These are phyloP conservation scores for Medicago truncatula DNA, from an alignment of 306 rosid genomes.

Conservation along the genomic window MtrunA17r5.0-ANR NC_053048.1:29779001-29779500, in stretches of 20 bases:
- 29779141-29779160: neutral
- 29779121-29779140: neutral
- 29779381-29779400: no score
- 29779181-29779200: neutral
- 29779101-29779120: constrained; percentile 6
- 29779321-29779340: neutral
- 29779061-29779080: neutral
- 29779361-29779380: neutral
- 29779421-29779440: neutral
- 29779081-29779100: constrained; percentile 1
- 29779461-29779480: neutral
- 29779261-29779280: neutral
- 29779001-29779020: neutral
- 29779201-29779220: neutral
- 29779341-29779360: neutral
- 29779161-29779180: neutral
- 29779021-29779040: neutral
- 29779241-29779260: neutral
- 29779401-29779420: neutral
- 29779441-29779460: neutral
- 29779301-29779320: neutral
- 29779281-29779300: neutral
- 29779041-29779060: neutral
- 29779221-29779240: neutral
- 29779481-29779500: neutral